Percentiles rank a stretch among this genome's conserved stretches.
phyloP scores from a whole-genome alignment of 2,329 filamentous ascomycete genomes.

The Cladophialophora exuberans region DNA sequence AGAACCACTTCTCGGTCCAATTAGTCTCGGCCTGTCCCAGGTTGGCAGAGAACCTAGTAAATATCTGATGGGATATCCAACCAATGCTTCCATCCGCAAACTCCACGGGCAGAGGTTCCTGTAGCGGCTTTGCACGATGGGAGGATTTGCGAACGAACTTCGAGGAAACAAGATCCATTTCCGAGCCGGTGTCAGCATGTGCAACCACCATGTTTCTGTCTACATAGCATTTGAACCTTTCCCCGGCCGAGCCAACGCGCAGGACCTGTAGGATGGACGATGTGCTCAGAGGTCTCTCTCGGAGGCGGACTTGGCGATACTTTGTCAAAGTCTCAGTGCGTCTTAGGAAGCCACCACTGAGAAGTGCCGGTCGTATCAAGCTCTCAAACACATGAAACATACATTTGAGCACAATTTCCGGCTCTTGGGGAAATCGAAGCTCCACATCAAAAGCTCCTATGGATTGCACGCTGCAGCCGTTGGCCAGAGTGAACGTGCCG shows the following conservation, averaged over 20 bases:
- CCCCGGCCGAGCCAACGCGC: neutral
- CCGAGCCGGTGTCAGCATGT: neutral
- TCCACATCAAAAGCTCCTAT: neutral
- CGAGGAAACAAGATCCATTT: neutral
- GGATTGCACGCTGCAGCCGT: neutral
- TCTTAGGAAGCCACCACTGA: neutral
- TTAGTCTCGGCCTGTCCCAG: neutral
- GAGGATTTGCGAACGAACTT: neutral
- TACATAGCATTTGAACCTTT: slow-evolving; percentile 7
- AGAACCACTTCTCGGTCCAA: neutral
- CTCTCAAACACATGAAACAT: slow-evolving; percentile 3
- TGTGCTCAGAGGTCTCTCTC: neutral
- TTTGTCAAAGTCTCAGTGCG: neutral
- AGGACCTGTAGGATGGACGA: neutral
- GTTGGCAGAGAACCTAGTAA: neutral
- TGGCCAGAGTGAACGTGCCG: neutral
- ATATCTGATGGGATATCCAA: neutral
- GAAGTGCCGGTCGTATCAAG: neutral
- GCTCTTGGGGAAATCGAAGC: neutral
- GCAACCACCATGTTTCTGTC: neutral
- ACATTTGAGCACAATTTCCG: neutral
- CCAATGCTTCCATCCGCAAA: slow-evolving; percentile 5
- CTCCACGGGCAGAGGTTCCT: neutral
- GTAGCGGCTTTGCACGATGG: neutral
- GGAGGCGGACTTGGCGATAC: neutral